Percentiles rank a stretch among this genome's conserved stretches.
These are phyloP conservation scores for Leccinum imitatum DNA, from an alignment of 768 basidiomycete genomes.

Conservation along the genomic window DNA sequence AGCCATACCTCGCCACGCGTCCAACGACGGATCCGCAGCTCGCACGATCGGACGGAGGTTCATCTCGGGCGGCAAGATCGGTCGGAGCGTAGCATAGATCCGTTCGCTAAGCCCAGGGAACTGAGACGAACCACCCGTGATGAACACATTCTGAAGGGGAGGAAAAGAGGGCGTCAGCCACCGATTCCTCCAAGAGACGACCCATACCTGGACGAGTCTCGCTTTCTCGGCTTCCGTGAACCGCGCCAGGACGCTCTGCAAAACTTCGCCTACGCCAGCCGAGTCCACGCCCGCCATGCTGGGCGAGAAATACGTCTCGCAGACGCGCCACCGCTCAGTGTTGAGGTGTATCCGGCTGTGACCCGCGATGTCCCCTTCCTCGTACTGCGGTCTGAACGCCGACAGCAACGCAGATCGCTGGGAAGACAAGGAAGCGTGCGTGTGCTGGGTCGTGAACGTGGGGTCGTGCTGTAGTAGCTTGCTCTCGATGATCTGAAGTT, in stretches of 20 bases:
- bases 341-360: slow-evolving; percentile 82
- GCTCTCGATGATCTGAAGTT: slow-evolving; percentile 72
- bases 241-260: slow-evolving; percentile 76
- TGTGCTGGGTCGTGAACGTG: slow-evolving; percentile 76
- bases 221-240: slow-evolving; percentile 68
- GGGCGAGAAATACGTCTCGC: slow-evolving; percentile 91
- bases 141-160: slow-evolving; percentile 71
- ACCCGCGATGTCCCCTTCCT: slow-evolving; percentile 71
- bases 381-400: slow-evolving; percentile 79
- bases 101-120: slow-evolving; percentile 68
- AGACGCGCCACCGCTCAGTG: slow-evolving; percentile 86
- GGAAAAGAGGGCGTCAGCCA: neutral
- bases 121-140: slow-evolving; percentile 81
- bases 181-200: too few species aligned
- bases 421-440: slow-evolving; percentile 73
- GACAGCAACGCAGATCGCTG: slow-evolving; percentile 83
- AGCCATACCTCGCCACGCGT: slow-evolving; percentile 95
- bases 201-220: slow-evolving; percentile 70
- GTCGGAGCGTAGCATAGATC: slow-evolving; percentile 72
- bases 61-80: slow-evolving; percentile 83
- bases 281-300: slow-evolving; percentile 94
- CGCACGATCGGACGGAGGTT: slow-evolving; percentile 54
- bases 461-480: slow-evolving; percentile 85
- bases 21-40: slow-evolving; percentile 65
- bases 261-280: slow-evolving; percentile 90